Base-by-base conservation (phyloP, 2,329 filamentous ascomycete genomes). In the Leptosphaerulina australis region DNA sequence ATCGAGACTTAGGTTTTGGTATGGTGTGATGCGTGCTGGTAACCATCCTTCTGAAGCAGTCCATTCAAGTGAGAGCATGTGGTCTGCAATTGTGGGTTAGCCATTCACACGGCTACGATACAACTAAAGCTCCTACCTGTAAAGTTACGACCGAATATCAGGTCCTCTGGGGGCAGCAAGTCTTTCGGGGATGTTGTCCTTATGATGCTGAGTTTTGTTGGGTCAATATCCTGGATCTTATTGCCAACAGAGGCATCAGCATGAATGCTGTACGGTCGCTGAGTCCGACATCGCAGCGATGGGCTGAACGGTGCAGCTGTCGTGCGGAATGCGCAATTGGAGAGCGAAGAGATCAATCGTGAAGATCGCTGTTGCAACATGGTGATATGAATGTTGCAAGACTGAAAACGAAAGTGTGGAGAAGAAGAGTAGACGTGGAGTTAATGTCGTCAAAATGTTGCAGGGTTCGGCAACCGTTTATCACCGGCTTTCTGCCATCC, bases 21-120 rank as follows among this genome's bases (percentile, higher is more conserved):
- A 97, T 15, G 94, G 94, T 14, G 84, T 86, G 71, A 99, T 97
- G 59, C 84, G 82, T 50, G 93, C 90, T 11, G 86, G 77, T 31
- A 88, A 77, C 94, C 94, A 97, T 73, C 92, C 94, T 60, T 89
- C 80, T 38, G 83, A 79, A 53, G 91, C 84, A 46, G 88, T 93
- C 94, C 94, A 99, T 80, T 97, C 91, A 63, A 96, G 83, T 52
- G 88, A 87, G 68, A 97, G 86, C 93, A 99, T 97, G 78, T 97
- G 94, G 79, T 99, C 94, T 95, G 45, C 26, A 22, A 10, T 12
- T 7, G 5, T 37, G n/a, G 17, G 49, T 68, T 41, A 64, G 59
- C 57, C 29, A 43, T 31, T 20, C 30, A 10, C 18, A 37, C n/a
- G 33, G 30, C 28, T 40, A 14, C n/a, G 26, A 24, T 29, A 43